A percentile compares a stretch with the other conserved stretches of the same genome.
phyloP scores from a whole-genome alignment of 176 grass and related monocot species.

The Carex parvula region DNA sequence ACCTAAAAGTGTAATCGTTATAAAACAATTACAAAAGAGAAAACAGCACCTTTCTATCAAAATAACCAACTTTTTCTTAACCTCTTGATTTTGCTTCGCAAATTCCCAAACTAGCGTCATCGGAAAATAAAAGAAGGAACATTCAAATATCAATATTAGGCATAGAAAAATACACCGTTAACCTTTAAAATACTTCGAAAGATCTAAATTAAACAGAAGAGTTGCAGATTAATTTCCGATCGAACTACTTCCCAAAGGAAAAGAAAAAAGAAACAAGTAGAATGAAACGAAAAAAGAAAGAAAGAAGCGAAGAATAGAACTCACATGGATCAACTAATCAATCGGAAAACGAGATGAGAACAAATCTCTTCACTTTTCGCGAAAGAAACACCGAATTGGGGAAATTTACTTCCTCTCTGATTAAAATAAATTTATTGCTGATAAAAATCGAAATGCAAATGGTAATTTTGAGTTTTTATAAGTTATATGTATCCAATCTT shows the following conservation, averaged over 20 bases:
- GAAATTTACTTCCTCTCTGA: not conserved
- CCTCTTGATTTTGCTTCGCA: not conserved
- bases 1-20: not conserved
- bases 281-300: not conserved
- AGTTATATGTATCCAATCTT: not conserved
- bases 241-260: conserved; percentile 9
- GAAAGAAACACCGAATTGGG: not conserved
- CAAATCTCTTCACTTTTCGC: not conserved
- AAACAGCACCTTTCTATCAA: not conserved
- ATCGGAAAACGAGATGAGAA: not conserved
- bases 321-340: conserved; percentile 8
- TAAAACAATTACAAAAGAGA: not conserved
- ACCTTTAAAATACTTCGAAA: not conserved
- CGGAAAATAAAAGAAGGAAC: not conserved
- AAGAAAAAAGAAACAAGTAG: not conserved
- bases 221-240: not conserved
- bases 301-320: not conserved
- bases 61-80: not conserved
- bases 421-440: conserved; percentile 6
- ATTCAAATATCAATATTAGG: not conserved
- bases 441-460: conserved; percentile 3
- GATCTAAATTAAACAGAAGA: not conserved
- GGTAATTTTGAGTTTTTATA: not conserved
- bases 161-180: not conserved
- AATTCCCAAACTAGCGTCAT: not conserved